Base-by-base conservation (phyloP, 1,139 yeast species). In the Sugiyamaella xylanicola region DNA sequence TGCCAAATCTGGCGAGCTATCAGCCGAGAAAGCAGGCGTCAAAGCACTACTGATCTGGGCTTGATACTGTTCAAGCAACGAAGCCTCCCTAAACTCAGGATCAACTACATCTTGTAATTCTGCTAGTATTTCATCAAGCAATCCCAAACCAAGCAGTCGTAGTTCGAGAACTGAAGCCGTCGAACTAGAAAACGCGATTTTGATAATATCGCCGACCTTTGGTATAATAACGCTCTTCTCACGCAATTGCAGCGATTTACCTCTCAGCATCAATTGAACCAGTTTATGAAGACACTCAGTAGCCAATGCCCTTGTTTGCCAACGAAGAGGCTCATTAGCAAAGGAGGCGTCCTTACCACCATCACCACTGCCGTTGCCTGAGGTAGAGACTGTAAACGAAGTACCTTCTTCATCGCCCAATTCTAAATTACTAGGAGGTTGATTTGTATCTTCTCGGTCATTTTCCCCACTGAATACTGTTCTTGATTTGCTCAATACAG, bases 21-120 rank as follows among this genome's bases (percentile, higher is more conserved):
- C 91, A 2, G 80, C 76, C 43, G 81, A 80, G 72, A 93, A 93
- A n/a, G 96, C 90, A 0, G 98, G 97, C 49, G 91, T 81, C 57
- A 93, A 77, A 0, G 98, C 96, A 60, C 96, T 86, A 11, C 90
- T 86, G 16, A 93, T 87, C 65, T 91, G 97, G 0, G 98, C 98
- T 66, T 93, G 97, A 65, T 88, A 96, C 70, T 91, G 97, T 63
- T 89, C 96, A 56, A 93, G 75, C 11, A 91, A 77, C 0, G 95
- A 83, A 9, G 81, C 81, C 1, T 85, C 84, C 0, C 88, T 85
- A 63, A 85, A 86, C 46, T 86, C 80, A 0, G 95, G 91, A 68
- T 90, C 97, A 11, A 77, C 81, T 56, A 85, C 73, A 35, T 74
- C 75, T 9, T 81, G 76, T 62, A 76, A 77, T 1, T 72, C 70